Evolutionary conservation across 2,329 filamentous ascomycete genomes (phyloP), one percentile per base, ranked within the genome.

Genomic region (Colletotrichum sp.): DNA sequence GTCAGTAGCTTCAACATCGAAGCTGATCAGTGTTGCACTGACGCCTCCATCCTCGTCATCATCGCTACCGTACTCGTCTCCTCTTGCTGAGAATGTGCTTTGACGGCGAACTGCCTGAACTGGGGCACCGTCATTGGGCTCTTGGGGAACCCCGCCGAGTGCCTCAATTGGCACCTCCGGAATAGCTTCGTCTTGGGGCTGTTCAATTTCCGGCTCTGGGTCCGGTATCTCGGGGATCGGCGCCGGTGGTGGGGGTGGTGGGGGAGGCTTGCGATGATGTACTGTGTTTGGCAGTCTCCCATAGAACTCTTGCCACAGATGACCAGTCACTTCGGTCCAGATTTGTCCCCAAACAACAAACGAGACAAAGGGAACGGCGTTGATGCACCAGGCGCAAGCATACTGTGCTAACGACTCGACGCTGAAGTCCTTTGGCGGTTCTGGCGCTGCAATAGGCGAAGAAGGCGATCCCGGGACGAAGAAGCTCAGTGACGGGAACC

Each of bases 1-100:
- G 63, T 92, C 90, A 5, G 87, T 89, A 1, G 90, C 88, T 77
- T 92, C 91, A 32, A 92, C 90, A 72, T 92, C 91, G 72, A 92
- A 92, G 78, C 89, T 92, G 68, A 92, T 92, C 7, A 92, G 83
- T 0, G 90, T 91, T 2, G 90, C 88, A 71, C 88, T 90, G 28
- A 92, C 84, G 64, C 88, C 86, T 64, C 91, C 90, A 16, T 88
- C 85, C 18, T 90, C 90, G 65, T 91, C 90, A 69, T 92, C 90
- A 63, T 92, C 91, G 15, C 87, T 90, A 13, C 85, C 88, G 75
- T 89, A 90, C 55, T 91, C 90, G 72, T 89, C 88, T 16, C 85
- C 88, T n/a, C 88, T 82, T 12, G 84, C 82, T 0, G 89, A 90
- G 75, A 89, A 85, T 2, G 87, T 86, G 79, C 89, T 88, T 28